A percentile compares a stretch with the other conserved stretches of the same genome.
Evolutionary conservation across 2,329 filamentous ascomycete species (phyloP).

Genomic region (Xylariales sp.): DNA sequence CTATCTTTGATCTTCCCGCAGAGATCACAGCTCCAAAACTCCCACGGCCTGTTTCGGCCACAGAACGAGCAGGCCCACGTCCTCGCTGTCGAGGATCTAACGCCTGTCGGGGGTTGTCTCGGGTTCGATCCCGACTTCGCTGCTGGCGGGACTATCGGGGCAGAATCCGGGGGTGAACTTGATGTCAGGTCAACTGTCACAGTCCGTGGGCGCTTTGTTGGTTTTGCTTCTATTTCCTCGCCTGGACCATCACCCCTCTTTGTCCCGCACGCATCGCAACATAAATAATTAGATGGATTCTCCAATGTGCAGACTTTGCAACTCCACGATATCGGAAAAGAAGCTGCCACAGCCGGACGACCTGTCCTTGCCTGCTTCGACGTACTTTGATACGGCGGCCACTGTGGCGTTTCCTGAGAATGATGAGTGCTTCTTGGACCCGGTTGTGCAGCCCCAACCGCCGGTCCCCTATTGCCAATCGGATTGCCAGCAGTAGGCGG

Average conservation of each 20-base stretch:
- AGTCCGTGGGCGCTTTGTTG: constrained; percentile 15
- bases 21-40: constrained; percentile 53
- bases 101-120: constrained; percentile 8
- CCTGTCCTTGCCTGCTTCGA: too few relatives aligned
- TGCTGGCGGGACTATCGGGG: background rate
- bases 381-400: too few relatives aligned
- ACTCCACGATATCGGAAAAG: constrained; percentile 36
- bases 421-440: background rate
- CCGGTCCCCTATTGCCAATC: constrained; percentile 35
- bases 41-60: constrained; percentile 43
- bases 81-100: constrained; percentile 13
- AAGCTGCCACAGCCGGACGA: background rate
- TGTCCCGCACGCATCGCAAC: constrained; percentile 53
- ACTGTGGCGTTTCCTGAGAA: too few relatives aligned
- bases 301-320: constrained; percentile 54
- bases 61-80: constrained; percentile 52
- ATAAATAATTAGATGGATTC: constrained; percentile 46
- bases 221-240: too few relatives aligned
- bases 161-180: constrained; percentile 8
- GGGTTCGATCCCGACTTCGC: constrained; percentile 1
- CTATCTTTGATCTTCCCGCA: constrained; percentile 52
- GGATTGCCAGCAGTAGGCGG: constrained; percentile 46
- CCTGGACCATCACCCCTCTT: constrained; percentile 33
- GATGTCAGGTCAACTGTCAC: constrained; percentile 16
- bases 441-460: constrained; percentile 12